Base-by-base conservation (phyloP, 345 rosid genomes). In the Stellera chamaejasme region DNA sequence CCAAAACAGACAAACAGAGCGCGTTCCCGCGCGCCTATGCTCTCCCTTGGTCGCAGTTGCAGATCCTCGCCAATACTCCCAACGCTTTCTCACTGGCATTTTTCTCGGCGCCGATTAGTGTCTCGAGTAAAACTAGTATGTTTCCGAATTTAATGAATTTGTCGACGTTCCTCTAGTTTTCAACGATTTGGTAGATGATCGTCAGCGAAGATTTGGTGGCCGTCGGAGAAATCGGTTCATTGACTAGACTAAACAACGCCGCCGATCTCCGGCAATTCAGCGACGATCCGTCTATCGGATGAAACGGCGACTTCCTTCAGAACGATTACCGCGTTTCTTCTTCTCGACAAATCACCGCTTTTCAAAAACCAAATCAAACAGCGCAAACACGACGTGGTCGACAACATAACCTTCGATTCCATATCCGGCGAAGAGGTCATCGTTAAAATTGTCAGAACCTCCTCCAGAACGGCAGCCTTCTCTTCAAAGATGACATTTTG, bases 71-170 rank as follows among this genome's bases (percentile, higher is more conserved):
- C 0, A 91, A 75, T 64, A 85, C 79, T 1, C 75, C 82, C 10
- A 88, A 47, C 8, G 73, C 84, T 76, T 78, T 83, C 74, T 88
- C 98, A 64, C 84, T 74, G 36, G 69, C 43, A 71, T 83, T 74
- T 54, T 68, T 73, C 39, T 88, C 96, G 0, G 78, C 44, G 4
- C 77, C 89, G 5, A 83, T 77, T 4, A 87, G 56, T 51, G 70
- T 71, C 57, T 91, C 95, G 13, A 77, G 50, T 26, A 88, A 47
- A 56, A 77, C 15, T 10, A 74, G 69, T 11, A 82, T 77, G 48
- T 82, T 45, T 27, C 87, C 92, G 59, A 76, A 39, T 0, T 77
- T 67, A 4, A 72, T 70, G 48, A 91, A 77, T 52, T 62, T 76
- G 25, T 53, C 54, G 11, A 66, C 63, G 26, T 68, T 9, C 7